These are phyloP conservation scores for Prunus dulcis DNA, from an alignment of 306 rosid genomes.

Conservation along the genomic window DNA sequence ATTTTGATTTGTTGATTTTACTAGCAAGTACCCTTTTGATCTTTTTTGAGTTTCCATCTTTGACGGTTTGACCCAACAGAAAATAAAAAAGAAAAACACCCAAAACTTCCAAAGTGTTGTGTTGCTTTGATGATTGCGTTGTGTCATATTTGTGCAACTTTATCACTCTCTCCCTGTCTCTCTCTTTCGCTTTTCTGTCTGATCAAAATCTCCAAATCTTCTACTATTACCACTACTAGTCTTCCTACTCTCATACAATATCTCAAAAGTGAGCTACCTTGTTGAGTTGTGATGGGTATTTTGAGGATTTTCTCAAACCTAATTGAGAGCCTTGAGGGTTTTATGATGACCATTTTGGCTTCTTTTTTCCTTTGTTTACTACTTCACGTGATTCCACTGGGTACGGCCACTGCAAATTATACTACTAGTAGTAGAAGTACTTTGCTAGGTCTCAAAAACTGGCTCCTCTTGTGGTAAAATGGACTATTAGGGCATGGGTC, in stretches of 20 bases:
- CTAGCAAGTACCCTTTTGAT: neutral
- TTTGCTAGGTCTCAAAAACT: slow-evolving; percentile 36
- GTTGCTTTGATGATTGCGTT: slow-evolving; percentile 38
- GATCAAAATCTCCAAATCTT: slow-evolving; percentile 34
- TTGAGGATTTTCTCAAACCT: slow-evolving; percentile 27
- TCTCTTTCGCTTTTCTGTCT: slow-evolving; percentile 23
- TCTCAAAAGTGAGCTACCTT: slow-evolving; percentile 26
- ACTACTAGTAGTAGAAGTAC: neutral
- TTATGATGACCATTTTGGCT: slow-evolving; percentile 51
- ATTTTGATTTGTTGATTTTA: neutral
- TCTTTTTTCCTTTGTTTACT: slow-evolving; percentile 18
- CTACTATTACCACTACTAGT: slow-evolving; percentile 9
- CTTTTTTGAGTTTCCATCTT: slow-evolving; percentile 1
- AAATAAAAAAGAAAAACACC: neutral
- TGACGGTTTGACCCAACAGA: slow-evolving; percentile 21
- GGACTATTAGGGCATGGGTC: neutral
- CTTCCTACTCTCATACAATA: neutral
- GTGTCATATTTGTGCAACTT: slow-evolving; percentile 17
- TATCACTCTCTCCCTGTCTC: slow-evolving; percentile 1
- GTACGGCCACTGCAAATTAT: slow-evolving; percentile 20
- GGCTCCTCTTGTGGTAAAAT: slow-evolving; percentile 25
- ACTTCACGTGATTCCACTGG: slow-evolving; percentile 65
- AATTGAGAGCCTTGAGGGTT: slow-evolving; percentile 33
- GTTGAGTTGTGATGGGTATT: slow-evolving; percentile 9
- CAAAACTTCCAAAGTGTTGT: slow-evolving; percentile 6